phyloP scores from a whole-genome alignment of 2,329 filamentous ascomycete genomes.

The Neodidymelliopsis sp. region DNA sequence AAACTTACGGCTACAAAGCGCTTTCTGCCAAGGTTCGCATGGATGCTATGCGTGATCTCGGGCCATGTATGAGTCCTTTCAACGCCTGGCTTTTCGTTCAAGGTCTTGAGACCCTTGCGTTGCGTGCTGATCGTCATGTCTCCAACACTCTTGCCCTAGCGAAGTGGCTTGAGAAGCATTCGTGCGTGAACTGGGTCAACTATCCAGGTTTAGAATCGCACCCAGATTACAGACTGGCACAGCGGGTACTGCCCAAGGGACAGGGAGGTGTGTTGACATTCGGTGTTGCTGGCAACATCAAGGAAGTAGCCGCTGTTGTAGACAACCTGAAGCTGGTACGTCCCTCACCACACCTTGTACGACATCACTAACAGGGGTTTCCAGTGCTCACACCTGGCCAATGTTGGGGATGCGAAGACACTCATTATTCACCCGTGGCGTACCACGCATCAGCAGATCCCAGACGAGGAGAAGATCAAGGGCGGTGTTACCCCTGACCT shows the following conservation, averaged over 20 bases:
- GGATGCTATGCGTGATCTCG: slow-evolving; percentile 36
- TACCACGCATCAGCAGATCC: slow-evolving; percentile 37
- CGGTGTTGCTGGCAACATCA: slow-evolving; percentile 3
- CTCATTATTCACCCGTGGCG: slow-evolving; percentile 38
- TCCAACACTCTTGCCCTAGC: slow-evolving; percentile 34
- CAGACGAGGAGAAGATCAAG: slow-evolving; percentile 33
- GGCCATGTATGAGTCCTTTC: slow-evolving; percentile 31
- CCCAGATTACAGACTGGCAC: slow-evolving; percentile 27
- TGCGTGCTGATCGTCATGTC: slow-evolving; percentile 32
- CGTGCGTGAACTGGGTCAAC: slow-evolving; percentile 34
- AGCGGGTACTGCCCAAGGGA: slow-evolving; percentile 29
- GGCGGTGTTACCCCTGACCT: slow-evolving; percentile 30
- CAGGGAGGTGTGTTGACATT: slow-evolving; percentile 36
- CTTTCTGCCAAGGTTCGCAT: slow-evolving; percentile 32
- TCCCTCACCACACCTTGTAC: too few relatives aligned
- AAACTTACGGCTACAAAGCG: slow-evolving; percentile 29
- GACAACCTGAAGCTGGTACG: slow-evolving; percentile 26
- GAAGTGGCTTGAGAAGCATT: slow-evolving; percentile 30
- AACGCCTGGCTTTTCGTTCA: slow-evolving; percentile 32
- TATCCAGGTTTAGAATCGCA: slow-evolving; percentile 36
- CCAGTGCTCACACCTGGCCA: slow-evolving; percentile 29
- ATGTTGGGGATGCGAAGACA: slow-evolving; percentile 42
- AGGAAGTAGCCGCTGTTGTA: slow-evolving; percentile 18
- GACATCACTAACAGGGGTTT: background rate
- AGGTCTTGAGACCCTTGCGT: slow-evolving; percentile 34